Conservation (phyloP, 208 protist genomes). For the Angomonas ambiguus region DNA sequence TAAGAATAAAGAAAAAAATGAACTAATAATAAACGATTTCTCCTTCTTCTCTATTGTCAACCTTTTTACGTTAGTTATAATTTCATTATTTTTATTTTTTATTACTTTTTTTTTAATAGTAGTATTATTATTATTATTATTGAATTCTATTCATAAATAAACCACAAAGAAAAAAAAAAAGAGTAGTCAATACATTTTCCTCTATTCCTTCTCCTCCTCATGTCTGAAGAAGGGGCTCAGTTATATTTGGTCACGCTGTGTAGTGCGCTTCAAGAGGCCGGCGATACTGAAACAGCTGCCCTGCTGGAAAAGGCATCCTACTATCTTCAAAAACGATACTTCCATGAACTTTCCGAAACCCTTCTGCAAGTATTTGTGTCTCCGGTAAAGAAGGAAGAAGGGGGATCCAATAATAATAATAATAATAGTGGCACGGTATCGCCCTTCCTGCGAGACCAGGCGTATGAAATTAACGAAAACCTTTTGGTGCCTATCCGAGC, state of each 20-base stretch:
- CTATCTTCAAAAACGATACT: slow-evolving; percentile 48
- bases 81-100: background rate
- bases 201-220: background rate
- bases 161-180: slow-evolving; percentile 5
- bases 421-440: too few species aligned
- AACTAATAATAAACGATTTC: too few species aligned
- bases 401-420: background rate
- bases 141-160: background rate
- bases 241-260: slow-evolving; percentile 47
- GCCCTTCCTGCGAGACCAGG: slow-evolving; percentile 44
- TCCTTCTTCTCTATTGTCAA: slow-evolving; percentile 3
- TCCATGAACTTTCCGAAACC: slow-evolving; percentile 69
- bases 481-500: slow-evolving; percentile 58
- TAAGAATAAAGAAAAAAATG: too few species aligned
- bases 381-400: background rate
- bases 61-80: background rate
- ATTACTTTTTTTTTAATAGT: background rate
- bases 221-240: slow-evolving; percentile 28
- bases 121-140: slow-evolving; percentile 1
- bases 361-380: slow-evolving; percentile 53
- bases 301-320: slow-evolving; percentile 16
- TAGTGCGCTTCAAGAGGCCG: slow-evolving; percentile 24
- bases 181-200: background rate
- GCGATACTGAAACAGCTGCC: slow-evolving; percentile 32
- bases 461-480: slow-evolving; percentile 75